A percentile compares a stretch with the other conserved stretches of the same genome.
These are phyloP conservation scores for Pseudotsuga menziesii DNA, from an alignment of 75 land plant genomes.

Conservation along the genomic window DNA sequence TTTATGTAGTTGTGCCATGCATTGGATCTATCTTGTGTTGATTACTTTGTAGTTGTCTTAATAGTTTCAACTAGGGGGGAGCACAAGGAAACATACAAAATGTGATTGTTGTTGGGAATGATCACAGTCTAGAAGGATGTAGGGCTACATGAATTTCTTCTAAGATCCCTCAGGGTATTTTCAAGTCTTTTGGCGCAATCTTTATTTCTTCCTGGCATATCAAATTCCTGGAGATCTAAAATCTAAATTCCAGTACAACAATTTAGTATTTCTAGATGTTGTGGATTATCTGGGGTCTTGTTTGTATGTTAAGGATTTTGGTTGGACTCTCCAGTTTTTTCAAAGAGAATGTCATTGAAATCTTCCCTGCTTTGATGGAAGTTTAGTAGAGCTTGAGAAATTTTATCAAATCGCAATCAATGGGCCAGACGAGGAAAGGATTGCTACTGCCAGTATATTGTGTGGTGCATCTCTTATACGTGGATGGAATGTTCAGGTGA, in stretches of 20 bases:
- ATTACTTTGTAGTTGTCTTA: no score
- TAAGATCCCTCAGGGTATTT: no score
- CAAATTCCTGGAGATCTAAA: neutral
- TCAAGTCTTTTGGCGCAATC: neutral
- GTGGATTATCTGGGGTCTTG: neutral
- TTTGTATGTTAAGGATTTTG: neutral
- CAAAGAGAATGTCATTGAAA: conserved; percentile 5
- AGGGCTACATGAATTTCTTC: no score
- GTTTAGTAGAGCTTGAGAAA: conserved; percentile 67
- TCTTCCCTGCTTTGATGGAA: conserved; percentile 20
- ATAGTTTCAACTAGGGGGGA: no score
- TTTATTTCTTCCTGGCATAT: neutral
- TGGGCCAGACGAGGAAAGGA: conserved; percentile 67
- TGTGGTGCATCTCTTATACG: conserved; percentile 75
- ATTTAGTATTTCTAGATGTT: neutral
- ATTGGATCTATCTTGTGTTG: no score
- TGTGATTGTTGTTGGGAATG: no score
- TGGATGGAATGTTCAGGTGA: conserved; percentile 89
- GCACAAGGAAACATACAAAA: no score
- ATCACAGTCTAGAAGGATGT: no score
- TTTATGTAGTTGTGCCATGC: no score
- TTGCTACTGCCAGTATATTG: conserved; percentile 72
- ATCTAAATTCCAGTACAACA: neutral
- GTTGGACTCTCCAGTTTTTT: neutral
- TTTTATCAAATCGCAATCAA: conserved; percentile 56